Conservation (phyloP, 768 basidiomycete genomes). For the Clitopilus passeckerianus region DNA sequence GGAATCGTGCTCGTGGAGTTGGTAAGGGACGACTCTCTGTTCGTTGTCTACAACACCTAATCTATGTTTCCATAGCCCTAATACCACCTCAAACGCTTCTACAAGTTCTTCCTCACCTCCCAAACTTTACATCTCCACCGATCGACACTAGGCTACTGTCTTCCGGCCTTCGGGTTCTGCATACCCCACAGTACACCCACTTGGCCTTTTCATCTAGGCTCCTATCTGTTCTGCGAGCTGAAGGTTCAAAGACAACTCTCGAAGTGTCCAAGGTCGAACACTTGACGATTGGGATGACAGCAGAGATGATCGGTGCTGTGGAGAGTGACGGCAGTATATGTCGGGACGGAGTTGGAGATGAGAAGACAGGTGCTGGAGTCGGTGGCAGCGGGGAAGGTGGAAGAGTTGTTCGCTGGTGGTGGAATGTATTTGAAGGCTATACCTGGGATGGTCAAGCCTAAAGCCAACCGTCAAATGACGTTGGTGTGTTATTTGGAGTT, state of each 20-base stretch:
- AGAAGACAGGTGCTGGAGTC: constrained; percentile 33
- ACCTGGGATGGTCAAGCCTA: constrained; percentile 65
- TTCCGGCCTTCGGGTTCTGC: constrained; percentile 76
- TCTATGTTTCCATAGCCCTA: constrained; percentile 49
- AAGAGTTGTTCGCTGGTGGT: constrained; percentile 69
- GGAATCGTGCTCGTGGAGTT: constrained; percentile 91
- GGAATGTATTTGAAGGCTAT: constrained; percentile 62
- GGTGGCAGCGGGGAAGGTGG: constrained; percentile 42
- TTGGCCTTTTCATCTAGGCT: constrained; percentile 68
- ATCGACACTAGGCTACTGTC: constrained; percentile 65
- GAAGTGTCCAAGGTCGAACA: constrained; percentile 70
- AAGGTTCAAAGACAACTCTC: constrained; percentile 52
- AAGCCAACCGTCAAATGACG: background rate
- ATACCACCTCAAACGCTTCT: constrained; percentile 86
- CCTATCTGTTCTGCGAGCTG: constrained; percentile 43
- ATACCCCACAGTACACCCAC: constrained; percentile 73
- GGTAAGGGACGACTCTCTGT: constrained; percentile 42
- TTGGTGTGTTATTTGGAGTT: too few relatives aligned
- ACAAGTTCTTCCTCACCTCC: constrained; percentile 66
- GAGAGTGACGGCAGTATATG: constrained; percentile 70
- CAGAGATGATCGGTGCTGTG: constrained; percentile 73
- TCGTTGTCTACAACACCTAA: background rate
- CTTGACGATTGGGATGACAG: constrained; percentile 66
- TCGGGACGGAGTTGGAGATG: constrained; percentile 81
- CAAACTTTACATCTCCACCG: constrained; percentile 57